These are phyloP conservation scores for Lachnellula suecica DNA, from an alignment of 2,329 filamentous ascomycete species.

Conservation along the genomic window DNA sequence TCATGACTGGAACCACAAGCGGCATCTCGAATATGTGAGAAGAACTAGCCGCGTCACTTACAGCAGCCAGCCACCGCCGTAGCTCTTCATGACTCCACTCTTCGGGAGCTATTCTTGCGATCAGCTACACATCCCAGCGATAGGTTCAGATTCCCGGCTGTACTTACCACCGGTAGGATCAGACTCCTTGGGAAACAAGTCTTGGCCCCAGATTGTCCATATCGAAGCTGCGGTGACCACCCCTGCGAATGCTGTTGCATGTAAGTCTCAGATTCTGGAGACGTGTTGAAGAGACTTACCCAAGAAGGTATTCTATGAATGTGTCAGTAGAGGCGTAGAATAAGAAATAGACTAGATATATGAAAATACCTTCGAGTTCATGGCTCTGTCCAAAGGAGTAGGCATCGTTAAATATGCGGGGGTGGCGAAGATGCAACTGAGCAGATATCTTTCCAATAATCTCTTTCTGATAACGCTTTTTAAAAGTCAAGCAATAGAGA, in stretches of 20 bases:
- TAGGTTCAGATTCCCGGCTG: slow-evolving; percentile 1
- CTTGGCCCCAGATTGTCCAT: slow-evolving; percentile 80
- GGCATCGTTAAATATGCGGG: slow-evolving; percentile 51
- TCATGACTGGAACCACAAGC: no score
- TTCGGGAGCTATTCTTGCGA: slow-evolving; percentile 59
- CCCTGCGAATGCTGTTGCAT: slow-evolving; percentile 68
- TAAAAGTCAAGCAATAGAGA: neutral
- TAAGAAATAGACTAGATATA: neutral
- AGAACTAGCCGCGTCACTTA: slow-evolving; percentile 46
- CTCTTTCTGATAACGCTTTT: slow-evolving; percentile 9
- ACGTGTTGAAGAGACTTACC: slow-evolving; percentile 44
- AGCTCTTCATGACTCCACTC: slow-evolving; percentile 81
- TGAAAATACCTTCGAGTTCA: slow-evolving; percentile 64
- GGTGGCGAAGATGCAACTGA: neutral
- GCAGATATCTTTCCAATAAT: neutral
- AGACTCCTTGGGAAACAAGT: slow-evolving; percentile 72
- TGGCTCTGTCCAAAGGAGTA: slow-evolving; percentile 65
- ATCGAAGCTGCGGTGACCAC: slow-evolving; percentile 78
- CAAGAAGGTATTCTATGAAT: slow-evolving; percentile 63
- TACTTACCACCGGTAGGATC: slow-evolving; percentile 75
- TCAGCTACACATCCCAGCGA: slow-evolving; percentile 1
- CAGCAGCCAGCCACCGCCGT: slow-evolving; percentile 75
- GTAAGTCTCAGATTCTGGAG: neutral
- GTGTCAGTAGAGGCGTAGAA: slow-evolving; percentile 4
- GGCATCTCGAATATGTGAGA: neutral